phyloP scores from a whole-genome alignment of 2,329 filamentous ascomycete genomes.

The Colletotrichum sp. region DNA sequence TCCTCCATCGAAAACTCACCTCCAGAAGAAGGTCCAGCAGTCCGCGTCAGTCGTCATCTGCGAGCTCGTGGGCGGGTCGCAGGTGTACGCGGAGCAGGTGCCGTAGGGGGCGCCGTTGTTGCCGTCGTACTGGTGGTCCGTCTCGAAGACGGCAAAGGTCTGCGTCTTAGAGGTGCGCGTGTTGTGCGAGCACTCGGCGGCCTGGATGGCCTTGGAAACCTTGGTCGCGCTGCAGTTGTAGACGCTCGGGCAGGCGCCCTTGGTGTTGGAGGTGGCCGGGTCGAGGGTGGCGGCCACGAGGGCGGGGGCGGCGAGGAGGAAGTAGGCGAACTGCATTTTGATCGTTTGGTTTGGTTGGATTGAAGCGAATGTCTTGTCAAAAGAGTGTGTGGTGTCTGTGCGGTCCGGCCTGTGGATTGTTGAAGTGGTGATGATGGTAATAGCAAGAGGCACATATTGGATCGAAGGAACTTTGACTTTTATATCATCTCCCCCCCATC shows the following conservation, averaged over 20 bases:
- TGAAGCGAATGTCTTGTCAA: not conserved
- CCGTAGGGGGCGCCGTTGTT: conserved; percentile 13
- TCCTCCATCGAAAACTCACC: not conserved
- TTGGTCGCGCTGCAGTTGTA: conserved; percentile 16
- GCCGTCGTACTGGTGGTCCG: conserved; percentile 13
- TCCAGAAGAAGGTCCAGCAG: conserved; percentile 21
- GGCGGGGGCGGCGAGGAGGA: conserved; percentile 8
- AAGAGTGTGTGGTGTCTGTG: not conserved
- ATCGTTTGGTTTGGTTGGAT: not conserved
- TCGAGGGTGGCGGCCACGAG: conserved; percentile 15
- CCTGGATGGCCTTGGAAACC: conserved; percentile 19
- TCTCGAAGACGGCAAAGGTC: conserved; percentile 19
- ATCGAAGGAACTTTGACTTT: not conserved
- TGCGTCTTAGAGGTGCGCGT: conserved; percentile 15
- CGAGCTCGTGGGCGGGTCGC: not conserved
- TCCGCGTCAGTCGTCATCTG: conserved; percentile 11
- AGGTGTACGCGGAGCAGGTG: conserved; percentile 16
- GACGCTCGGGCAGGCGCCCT: conserved; percentile 9
- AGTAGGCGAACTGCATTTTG: not conserved
- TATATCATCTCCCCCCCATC: not conserved
- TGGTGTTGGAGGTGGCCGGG: conserved; percentile 17
- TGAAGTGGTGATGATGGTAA: not conserved
- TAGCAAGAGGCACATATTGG: not conserved
- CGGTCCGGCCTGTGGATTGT: not conserved
- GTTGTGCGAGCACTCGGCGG: conserved; percentile 20